These are phyloP conservation scores for Agaricus subrufescens DNA, from an alignment of 768 basidiomycete genomes.

Conservation along the genomic window DNA sequence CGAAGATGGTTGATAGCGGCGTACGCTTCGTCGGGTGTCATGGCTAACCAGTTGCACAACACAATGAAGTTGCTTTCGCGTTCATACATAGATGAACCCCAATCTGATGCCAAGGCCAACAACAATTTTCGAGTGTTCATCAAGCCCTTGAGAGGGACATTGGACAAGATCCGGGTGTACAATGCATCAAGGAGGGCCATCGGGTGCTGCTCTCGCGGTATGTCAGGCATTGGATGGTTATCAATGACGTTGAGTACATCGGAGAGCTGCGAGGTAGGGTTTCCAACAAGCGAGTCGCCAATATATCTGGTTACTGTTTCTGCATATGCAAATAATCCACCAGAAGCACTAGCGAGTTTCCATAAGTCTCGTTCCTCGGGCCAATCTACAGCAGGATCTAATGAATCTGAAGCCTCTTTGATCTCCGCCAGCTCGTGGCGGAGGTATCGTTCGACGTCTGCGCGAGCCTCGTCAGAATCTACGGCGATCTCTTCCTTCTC, in stretches of 20 bases:
- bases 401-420: neutral
- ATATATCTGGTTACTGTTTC: neutral
- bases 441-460: too few species aligned
- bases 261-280: neutral
- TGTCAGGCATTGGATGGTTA: neutral
- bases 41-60: neutral
- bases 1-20: too few species aligned
- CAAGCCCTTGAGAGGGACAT: neutral
- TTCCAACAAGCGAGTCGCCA: neutral
- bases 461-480: too few species aligned
- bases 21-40: too few species aligned
- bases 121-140: neutral
- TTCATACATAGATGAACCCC: neutral
- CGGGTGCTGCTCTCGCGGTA: neutral
- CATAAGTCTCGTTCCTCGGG: neutral
- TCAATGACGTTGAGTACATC: conserved; percentile 2
- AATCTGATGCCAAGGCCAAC: neutral
- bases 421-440: too few species aligned
- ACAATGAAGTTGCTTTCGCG: neutral
- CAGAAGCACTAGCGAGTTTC: neutral
- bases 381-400: neutral
- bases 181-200: conserved; percentile 7
- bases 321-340: neutral
- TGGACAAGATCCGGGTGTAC: conserved; percentile 1
- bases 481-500: too few species aligned